These are phyloP conservation scores for Penicillium expansum DNA, from an alignment of 2,329 filamentous ascomycete genomes.

Conservation along the genomic window DNA sequence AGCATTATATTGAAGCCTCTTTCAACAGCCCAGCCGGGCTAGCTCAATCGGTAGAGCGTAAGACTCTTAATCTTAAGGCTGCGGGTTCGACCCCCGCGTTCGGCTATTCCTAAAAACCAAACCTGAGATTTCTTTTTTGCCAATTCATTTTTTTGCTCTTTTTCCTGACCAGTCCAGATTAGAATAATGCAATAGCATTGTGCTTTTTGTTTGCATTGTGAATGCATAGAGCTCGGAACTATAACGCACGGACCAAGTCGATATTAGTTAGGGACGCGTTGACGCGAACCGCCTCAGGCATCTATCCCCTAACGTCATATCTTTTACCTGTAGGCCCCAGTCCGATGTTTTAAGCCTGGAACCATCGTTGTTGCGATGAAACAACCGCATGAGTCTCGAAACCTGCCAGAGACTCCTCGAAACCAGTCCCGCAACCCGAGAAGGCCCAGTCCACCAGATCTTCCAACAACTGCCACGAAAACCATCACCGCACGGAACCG, in stretches of 20 bases:
- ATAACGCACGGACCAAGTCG: conserved; percentile 5
- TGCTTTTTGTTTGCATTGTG: no score
- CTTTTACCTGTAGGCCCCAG: not conserved
- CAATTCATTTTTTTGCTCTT: not conserved
- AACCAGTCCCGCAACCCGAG: conserved; percentile 25
- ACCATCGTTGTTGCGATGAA: conserved; percentile 29
- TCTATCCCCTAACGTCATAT: conserved; percentile 18
- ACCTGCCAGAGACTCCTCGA: conserved; percentile 15
- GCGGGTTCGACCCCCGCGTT: conserved; percentile 46
- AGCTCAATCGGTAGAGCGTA: conserved; percentile 50
- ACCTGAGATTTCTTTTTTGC: conserved; percentile 7
- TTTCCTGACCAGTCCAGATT: not conserved
- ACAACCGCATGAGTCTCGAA: conserved; percentile 15
- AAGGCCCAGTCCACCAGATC: conserved; percentile 13
- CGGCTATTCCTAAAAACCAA: conserved; percentile 32
- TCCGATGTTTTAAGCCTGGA: conserved; percentile 13
- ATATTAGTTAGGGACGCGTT: conserved; percentile 11
- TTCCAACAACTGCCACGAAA: conserved; percentile 15
- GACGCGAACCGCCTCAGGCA: conserved; percentile 5
- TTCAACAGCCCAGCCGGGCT: conserved; percentile 33
- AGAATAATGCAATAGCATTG: no score
- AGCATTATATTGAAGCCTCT: fast-evolving
- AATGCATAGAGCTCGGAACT: not conserved
- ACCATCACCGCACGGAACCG: conserved; percentile 13
- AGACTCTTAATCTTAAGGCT: conserved; percentile 31